A percentile compares a stretch with the other conserved stretches of the same genome.
phyloP scores from a whole-genome alignment of 495 filamentous ascomycete species.

The Penicillium pancosmium region DNA sequence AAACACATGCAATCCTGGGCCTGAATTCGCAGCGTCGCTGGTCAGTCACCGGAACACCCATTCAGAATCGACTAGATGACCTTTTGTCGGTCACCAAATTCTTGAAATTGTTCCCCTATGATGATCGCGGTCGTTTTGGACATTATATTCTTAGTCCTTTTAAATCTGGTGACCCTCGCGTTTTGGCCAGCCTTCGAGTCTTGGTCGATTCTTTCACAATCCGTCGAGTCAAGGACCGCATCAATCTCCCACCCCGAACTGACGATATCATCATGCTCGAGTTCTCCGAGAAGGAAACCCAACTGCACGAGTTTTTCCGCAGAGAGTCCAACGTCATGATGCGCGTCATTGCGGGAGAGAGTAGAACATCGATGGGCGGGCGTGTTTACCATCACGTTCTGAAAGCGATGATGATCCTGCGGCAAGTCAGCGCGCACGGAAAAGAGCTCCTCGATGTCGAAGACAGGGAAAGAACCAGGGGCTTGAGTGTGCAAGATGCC shows the following conservation, averaged over 20 bases:
- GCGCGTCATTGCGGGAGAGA: slow-evolving; percentile 53
- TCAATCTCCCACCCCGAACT: slow-evolving; percentile 73
- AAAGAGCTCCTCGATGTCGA: slow-evolving; percentile 82
- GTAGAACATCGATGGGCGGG: slow-evolving; percentile 68
- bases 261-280: slow-evolving; percentile 69
- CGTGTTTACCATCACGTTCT: slow-evolving; percentile 87
- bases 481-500: slow-evolving; percentile 75
- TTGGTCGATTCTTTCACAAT: slow-evolving; percentile 91
- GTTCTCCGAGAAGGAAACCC: slow-evolving; percentile 57
- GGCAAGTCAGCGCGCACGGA: slow-evolving; percentile 88
- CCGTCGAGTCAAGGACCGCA: slow-evolving; percentile 88
- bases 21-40: slow-evolving; percentile 82
- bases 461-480: slow-evolving; percentile 76
- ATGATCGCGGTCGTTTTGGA: slow-evolving; percentile 71
- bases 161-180: slow-evolving; percentile 74
- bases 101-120: slow-evolving; percentile 81
- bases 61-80: slow-evolving; percentile 92
- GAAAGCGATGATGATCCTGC: slow-evolving; percentile 85
- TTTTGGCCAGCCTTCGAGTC: slow-evolving; percentile 82
- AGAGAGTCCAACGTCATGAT: slow-evolving; percentile 65
- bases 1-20: slow-evolving; percentile 82
- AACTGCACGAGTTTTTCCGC: slow-evolving; percentile 63
- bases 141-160: slow-evolving; percentile 82
- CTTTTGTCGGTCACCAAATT: slow-evolving; percentile 90
- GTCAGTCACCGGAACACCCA: slow-evolving; percentile 93